Conservation (phyloP, 176 grass and related monocot genomes). For the Oryza meridionalis region DNA sequence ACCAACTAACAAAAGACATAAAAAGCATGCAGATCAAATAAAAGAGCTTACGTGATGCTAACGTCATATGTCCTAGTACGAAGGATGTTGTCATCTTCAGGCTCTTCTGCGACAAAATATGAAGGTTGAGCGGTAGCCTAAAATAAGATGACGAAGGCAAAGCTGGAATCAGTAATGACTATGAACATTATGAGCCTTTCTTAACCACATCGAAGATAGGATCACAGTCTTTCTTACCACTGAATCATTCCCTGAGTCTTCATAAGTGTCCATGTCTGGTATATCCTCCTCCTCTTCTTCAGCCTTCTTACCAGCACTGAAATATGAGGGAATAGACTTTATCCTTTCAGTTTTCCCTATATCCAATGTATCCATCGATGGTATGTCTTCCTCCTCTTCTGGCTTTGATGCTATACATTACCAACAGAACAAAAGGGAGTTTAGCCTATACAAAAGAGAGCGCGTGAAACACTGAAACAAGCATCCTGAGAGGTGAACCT, state of each 20-base stretch:
- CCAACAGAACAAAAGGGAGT: not conserved
- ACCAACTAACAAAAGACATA: slow-evolving; percentile 5
- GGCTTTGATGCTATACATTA: slow-evolving; percentile 60
- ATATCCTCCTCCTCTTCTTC: slow-evolving; percentile 93
- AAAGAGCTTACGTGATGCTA: slow-evolving; percentile 87
- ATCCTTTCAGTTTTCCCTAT: slow-evolving; percentile 73
- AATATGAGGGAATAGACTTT: slow-evolving; percentile 78
- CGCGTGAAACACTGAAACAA: not conserved
- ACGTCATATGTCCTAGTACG: slow-evolving; percentile 91
- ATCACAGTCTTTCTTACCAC: slow-evolving; percentile 43
- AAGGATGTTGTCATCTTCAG: slow-evolving; percentile 97
- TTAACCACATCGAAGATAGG: slow-evolving; percentile 25
- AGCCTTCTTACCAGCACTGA: slow-evolving; percentile 59
- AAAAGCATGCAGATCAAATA: slow-evolving; percentile 19
- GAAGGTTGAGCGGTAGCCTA: slow-evolving; percentile 67
- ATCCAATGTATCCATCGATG: slow-evolving; percentile 79
- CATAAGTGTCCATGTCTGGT: slow-evolving; percentile 88
- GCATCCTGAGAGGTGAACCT: slow-evolving; percentile 45
- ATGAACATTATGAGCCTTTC: slow-evolving; percentile 23
- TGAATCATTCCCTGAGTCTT: slow-evolving; percentile 66
- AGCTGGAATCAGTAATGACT: slow-evolving; percentile 18
- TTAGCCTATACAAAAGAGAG: slow-evolving; percentile 13
- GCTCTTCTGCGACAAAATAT: slow-evolving; percentile 85
- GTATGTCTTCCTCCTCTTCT: slow-evolving; percentile 81
- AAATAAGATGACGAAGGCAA: slow-evolving; percentile 39